A percentile compares a stretch with the other conserved stretches of the same genome.
Evolutionary conservation across 148 eudicot species (phyloP).

Genomic region (Fagopyrum tataricum): DNA sequence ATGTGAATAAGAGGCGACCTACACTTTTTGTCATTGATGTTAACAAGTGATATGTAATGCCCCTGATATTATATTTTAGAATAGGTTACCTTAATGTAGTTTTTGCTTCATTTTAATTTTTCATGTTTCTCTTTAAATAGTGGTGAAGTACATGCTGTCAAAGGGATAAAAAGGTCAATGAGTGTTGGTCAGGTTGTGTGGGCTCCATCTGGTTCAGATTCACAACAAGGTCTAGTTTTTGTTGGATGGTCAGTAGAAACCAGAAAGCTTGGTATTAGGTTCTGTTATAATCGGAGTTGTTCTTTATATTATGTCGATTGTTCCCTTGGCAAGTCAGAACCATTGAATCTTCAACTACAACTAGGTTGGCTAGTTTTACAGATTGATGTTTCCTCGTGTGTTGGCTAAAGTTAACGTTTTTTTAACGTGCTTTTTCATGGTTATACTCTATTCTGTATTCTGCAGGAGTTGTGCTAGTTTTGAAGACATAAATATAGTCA

Average conservation of each 20-base stretch:
- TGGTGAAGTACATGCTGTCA: slow-evolving; percentile 69
- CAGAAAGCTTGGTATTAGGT: slow-evolving; percentile 82
- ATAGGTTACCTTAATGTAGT: not conserved
- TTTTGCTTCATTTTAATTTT: not conserved
- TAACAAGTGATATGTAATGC: slow-evolving; percentile 36
- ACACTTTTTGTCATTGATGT: slow-evolving; percentile 65
- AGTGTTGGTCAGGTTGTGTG: slow-evolving; percentile 89
- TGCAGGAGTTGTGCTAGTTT: slow-evolving; percentile 1
- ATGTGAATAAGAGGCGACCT: slow-evolving; percentile 77
- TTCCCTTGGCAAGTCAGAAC: slow-evolving; percentile 38
- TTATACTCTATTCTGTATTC: not conserved
- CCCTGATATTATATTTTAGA: not conserved
- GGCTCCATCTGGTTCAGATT: slow-evolving; percentile 55
- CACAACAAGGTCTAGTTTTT: slow-evolving; percentile 56
- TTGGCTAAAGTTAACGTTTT: not conserved
- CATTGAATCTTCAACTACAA: slow-evolving; percentile 17
- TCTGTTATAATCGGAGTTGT: slow-evolving; percentile 79
- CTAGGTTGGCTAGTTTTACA: slow-evolving; percentile 23
- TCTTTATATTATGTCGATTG: slow-evolving; percentile 56
- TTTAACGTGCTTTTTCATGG: not conserved
- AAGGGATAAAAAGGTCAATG: slow-evolving; percentile 53
- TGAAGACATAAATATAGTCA: slow-evolving; percentile 28
- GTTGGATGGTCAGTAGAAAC: slow-evolving; percentile 71
- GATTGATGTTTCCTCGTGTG: not conserved
- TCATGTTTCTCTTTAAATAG: slow-evolving; percentile 29